phyloP scores from a whole-genome alignment of 2,329 filamentous ascomycete genomes.

The Cyphellophora europaea region DNA sequence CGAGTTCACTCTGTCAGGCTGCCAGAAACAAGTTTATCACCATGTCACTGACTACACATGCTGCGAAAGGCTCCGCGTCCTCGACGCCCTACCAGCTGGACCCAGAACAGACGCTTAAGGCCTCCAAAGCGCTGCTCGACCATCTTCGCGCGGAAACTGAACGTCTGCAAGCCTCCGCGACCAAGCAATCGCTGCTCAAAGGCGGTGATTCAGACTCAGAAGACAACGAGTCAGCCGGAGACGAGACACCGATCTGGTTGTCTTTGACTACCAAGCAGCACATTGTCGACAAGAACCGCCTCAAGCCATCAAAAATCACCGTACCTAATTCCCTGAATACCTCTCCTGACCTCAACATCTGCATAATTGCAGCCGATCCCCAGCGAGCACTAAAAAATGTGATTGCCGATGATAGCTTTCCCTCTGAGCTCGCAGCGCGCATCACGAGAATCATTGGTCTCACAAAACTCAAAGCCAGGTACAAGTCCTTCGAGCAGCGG shows the following conservation, averaged over 20 bases:
- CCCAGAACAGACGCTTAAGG: constrained; percentile 45
- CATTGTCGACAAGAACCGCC: constrained; percentile 60
- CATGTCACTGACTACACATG: constrained; percentile 6
- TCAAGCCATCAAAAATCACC: constrained; percentile 76
- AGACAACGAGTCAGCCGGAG: constrained; percentile 35
- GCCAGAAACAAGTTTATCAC: constrained; percentile 1
- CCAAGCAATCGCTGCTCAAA: constrained; percentile 47
- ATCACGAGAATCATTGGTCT: constrained; percentile 72
- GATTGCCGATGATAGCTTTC: constrained; percentile 64
- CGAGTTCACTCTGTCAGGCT: too few species aligned
- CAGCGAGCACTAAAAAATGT: constrained; percentile 88
- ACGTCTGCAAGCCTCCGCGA: constrained; percentile 37
- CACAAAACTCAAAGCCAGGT: constrained; percentile 79
- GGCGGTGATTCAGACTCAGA: constrained; percentile 35
- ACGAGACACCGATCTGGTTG: constrained; percentile 51
- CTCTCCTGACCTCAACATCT: constrained; percentile 60
- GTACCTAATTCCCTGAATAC: constrained; percentile 69
- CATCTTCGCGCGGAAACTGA: constrained; percentile 44
- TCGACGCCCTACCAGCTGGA: constrained; percentile 36
- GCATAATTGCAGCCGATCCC: constrained; percentile 73
- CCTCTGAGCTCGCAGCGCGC: constrained; percentile 53
- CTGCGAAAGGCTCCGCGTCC: constrained; percentile 5
- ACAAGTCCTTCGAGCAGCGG: constrained; percentile 77
- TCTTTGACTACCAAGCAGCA: constrained; percentile 57
- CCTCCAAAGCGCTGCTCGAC: constrained; percentile 49